Evolutionary conservation across 495 filamentous ascomycete genomes (phyloP).

Genomic region (Penicillium bovifimosum): DNA sequence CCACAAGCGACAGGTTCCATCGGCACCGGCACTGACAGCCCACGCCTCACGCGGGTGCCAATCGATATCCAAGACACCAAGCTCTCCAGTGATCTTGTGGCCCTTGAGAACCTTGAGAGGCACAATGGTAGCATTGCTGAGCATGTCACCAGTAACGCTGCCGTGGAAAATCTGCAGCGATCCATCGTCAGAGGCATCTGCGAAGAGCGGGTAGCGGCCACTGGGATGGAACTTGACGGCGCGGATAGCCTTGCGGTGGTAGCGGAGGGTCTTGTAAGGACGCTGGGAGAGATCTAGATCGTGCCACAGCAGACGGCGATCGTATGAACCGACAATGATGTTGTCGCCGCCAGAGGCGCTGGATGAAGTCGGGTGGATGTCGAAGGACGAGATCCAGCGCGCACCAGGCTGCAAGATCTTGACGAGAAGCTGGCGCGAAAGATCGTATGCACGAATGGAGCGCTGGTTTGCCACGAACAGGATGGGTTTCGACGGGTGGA

Average conservation of each 20-base stretch:
- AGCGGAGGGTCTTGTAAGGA: constrained; percentile 93
- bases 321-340: constrained; percentile 87
- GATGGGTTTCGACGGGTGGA: constrained; percentile 88
- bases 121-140: constrained; percentile 94
- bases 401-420: constrained; percentile 90
- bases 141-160: constrained; percentile 84
- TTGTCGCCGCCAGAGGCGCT: constrained; percentile 70
- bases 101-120: constrained; percentile 91
- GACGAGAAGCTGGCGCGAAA: constrained; percentile 79
- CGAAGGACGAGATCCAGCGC: constrained; percentile 89
- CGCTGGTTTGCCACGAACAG: constrained; percentile 96
- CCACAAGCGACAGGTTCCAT: constrained; percentile 84
- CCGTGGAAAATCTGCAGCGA: constrained; percentile 94
- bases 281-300: constrained; percentile 85
- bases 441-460: constrained; percentile 85
- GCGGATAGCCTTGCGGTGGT: constrained; percentile 86
- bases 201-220: constrained; percentile 76
- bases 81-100: constrained; percentile 66
- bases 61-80: constrained; percentile 89
- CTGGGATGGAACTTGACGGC: constrained; percentile 80
- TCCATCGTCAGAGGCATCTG: constrained; percentile 89
- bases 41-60: constrained; percentile 93
- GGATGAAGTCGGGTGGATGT: constrained; percentile 71
- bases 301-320: constrained; percentile 92
- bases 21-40: constrained; percentile 89